These are phyloP conservation scores for Ogataea kodamae DNA, from an alignment of 805 yeast genomes.

Conservation along the genomic window DNA sequence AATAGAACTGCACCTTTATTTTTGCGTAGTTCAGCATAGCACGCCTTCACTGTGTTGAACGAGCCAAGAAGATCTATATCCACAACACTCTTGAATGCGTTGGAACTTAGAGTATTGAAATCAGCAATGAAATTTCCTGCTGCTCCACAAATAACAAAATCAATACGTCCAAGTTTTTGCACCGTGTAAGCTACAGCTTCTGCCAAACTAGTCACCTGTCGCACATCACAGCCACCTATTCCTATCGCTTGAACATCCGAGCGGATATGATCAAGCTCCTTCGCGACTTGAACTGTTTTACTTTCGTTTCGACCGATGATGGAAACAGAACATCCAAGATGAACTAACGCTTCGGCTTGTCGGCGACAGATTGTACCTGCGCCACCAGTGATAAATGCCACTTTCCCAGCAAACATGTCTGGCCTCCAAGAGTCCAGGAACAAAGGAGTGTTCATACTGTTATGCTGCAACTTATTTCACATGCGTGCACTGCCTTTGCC, in stretches of 20 bases:
- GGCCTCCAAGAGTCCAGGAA: slow-evolving; percentile 40
- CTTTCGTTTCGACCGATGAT: slow-evolving; percentile 74
- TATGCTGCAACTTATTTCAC: slow-evolving; percentile 2
- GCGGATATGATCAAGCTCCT: slow-evolving; percentile 56
- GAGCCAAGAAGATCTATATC: slow-evolving; percentile 87
- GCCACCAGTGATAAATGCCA: slow-evolving; percentile 90
- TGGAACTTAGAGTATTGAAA: slow-evolving; percentile 70
- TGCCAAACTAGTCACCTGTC: slow-evolving; percentile 57
- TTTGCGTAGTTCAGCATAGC: slow-evolving; percentile 58
- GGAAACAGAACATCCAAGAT: slow-evolving; percentile 83
- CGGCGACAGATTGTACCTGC: slow-evolving; percentile 94
- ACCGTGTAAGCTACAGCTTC: slow-evolving; percentile 68
- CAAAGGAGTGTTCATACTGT: slow-evolving; percentile 5
- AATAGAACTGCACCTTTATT: slow-evolving; percentile 72
- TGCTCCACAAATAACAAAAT: slow-evolving; percentile 90
- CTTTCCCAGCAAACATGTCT: slow-evolving; percentile 75
- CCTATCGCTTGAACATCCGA: slow-evolving; percentile 67
- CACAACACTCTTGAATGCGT: slow-evolving; percentile 85
- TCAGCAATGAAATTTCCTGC: slow-evolving; percentile 91
- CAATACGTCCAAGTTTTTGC: slow-evolving; percentile 68
- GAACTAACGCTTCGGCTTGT: slow-evolving; percentile 79
- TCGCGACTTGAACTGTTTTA: slow-evolving; percentile 66
- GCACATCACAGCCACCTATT: slow-evolving; percentile 71
- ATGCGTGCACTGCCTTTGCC: slow-evolving; percentile 5
- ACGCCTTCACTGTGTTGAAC: slow-evolving; percentile 84